phyloP scores from a whole-genome alignment of 1,284 basidiomycete genomes.

The Entoloma clypeatum region DNA sequence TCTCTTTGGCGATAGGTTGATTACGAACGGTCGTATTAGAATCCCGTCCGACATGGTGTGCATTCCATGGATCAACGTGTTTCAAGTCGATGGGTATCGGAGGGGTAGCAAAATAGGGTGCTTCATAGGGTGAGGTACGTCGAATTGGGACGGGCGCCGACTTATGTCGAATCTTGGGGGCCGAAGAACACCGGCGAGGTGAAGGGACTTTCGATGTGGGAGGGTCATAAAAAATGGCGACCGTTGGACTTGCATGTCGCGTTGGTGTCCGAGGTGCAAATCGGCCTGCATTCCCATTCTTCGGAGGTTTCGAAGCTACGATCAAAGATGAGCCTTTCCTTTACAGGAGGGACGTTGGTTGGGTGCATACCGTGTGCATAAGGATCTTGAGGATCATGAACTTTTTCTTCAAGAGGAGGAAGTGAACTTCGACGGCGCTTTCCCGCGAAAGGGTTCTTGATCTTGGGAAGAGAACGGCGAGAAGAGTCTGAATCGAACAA shows the following conservation, averaged over 20 bases:
- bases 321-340: too few species aligned
- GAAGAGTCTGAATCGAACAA: constrained; percentile 29
- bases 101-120: constrained; percentile 40
- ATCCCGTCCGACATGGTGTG: constrained; percentile 10
- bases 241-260: too few species aligned
- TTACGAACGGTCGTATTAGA: constrained; percentile 6
- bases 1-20: not conserved
- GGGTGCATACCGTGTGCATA: too few species aligned
- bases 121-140: constrained; percentile 38
- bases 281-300: too few species aligned
- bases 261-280: too few species aligned
- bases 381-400: too few species aligned
- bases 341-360: too few species aligned
- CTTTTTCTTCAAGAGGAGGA: too few species aligned
- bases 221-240: too few species aligned
- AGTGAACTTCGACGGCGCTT: constrained; percentile 14
- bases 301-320: too few species aligned
- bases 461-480: constrained; percentile 19
- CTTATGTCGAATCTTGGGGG: constrained; percentile 25
- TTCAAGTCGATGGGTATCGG: constrained; percentile 25
- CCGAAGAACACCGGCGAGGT: constrained; percentile 22
- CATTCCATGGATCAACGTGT: constrained; percentile 8
- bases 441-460: constrained; percentile 15
- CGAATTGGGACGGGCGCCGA: constrained; percentile 31
- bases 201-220: constrained; percentile 17